These are phyloP conservation scores for Sclerotinia sclerotiorum DNA, from an alignment of 2,329 filamentous ascomycete species.

Conservation along the genomic window DNA sequence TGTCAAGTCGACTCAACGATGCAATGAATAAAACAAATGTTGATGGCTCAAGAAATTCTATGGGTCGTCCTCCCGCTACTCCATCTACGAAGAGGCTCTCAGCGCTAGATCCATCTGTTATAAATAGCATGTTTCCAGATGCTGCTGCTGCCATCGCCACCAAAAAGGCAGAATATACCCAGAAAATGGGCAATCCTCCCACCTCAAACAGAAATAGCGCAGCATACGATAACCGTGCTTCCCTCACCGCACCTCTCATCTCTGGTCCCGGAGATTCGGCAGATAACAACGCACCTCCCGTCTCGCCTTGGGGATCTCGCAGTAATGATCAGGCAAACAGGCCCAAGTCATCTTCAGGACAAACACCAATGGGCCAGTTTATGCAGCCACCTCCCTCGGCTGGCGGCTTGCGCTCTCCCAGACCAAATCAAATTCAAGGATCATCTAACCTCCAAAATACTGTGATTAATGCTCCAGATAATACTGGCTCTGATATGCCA, in stretches of 20 bases:
- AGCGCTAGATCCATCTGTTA: constrained; percentile 86
- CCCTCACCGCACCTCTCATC: constrained; percentile 73
- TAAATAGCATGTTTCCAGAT: constrained; percentile 99
- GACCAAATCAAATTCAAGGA: constrained; percentile 60
- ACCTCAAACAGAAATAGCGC: constrained; percentile 91
- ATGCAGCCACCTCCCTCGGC: constrained; percentile 76
- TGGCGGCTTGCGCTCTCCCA: constrained; percentile 71
- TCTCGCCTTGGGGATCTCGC: constrained; percentile 75
- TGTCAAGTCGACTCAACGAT: constrained; percentile 94
- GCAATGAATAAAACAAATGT: constrained; percentile 95
- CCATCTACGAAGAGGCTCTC: constrained; percentile 87
- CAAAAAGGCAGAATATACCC: constrained; percentile 95
- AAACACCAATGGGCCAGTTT: constrained; percentile 91
- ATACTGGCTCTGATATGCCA: constrained; percentile 68
- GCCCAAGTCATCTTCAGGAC: constrained; percentile 77
- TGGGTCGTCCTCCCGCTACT: constrained; percentile 76
- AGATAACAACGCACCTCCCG: constrained; percentile 61
- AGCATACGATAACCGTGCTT: constrained; percentile 70
- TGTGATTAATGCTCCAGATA: constrained; percentile 72
- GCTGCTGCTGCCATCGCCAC: constrained; percentile 97
- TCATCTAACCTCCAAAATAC: constrained; percentile 78
- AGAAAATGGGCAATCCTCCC: constrained; percentile 86
- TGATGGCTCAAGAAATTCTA: constrained; percentile 81
- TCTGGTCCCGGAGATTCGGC: constrained; percentile 64
- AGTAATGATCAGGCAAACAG: constrained; percentile 54